phyloP scores from a whole-genome alignment of 352 stramenopile species.

The Phytophthora rubi region DNA sequence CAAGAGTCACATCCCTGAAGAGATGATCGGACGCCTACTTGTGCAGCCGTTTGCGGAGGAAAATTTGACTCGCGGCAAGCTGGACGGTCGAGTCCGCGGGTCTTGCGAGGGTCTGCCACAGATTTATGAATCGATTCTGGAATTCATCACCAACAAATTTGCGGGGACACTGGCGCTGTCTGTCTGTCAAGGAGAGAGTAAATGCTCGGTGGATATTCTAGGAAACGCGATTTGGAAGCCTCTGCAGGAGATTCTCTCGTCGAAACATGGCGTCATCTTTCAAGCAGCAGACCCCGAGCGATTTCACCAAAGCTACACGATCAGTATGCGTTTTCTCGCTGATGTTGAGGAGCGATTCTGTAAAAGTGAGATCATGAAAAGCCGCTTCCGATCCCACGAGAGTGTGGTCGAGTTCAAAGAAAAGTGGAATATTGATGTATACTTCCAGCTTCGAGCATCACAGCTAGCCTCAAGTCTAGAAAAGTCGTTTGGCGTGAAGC shows the following conservation, averaged over 20 bases:
- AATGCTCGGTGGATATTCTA: slow-evolving; percentile 79
- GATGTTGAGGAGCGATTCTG: slow-evolving; percentile 66
- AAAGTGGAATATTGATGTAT: slow-evolving; percentile 90
- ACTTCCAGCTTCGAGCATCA: slow-evolving; percentile 80
- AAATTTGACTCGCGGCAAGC: slow-evolving; percentile 74
- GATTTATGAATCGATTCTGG: slow-evolving; percentile 77
- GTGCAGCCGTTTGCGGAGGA: slow-evolving; percentile 83
- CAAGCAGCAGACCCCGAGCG: slow-evolving; percentile 76
- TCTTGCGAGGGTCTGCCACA: slow-evolving; percentile 78
- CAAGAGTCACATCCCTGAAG: slow-evolving; percentile 78
- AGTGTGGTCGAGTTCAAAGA: slow-evolving; percentile 84
- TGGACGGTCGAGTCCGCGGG: slow-evolving; percentile 73
- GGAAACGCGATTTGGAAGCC: slow-evolving; percentile 87
- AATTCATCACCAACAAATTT: slow-evolving; percentile 82
- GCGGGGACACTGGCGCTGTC: slow-evolving; percentile 58
- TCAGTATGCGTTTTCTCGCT: slow-evolving; percentile 75
- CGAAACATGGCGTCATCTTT: slow-evolving; percentile 85
- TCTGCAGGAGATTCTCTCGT: slow-evolving; percentile 65
- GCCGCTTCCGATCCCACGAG: slow-evolving; percentile 72
- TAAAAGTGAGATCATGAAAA: slow-evolving; percentile 59
- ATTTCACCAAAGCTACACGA: slow-evolving; percentile 85
- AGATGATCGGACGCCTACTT: slow-evolving; percentile 81
- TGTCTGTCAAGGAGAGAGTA: slow-evolving; percentile 70
- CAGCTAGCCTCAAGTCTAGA: slow-evolving; percentile 62
- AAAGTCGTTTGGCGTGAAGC: slow-evolving; percentile 50